These are phyloP conservation scores for Globisporangium radiosum DNA, from an alignment of 352 stramenopile species.

Conservation along the genomic window DNA sequence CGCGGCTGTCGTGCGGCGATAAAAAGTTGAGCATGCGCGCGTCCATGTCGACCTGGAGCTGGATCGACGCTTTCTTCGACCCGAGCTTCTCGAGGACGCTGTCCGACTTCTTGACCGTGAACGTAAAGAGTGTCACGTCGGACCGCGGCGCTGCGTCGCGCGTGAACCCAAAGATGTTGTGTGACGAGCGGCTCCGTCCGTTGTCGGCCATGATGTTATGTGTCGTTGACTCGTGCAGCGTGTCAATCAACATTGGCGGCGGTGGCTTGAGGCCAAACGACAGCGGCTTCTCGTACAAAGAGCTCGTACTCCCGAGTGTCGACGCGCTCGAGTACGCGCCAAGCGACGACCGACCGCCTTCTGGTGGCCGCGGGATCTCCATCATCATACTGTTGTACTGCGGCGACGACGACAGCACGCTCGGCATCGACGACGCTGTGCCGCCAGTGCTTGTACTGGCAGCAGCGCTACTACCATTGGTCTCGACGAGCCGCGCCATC, in stretches of 20 bases:
- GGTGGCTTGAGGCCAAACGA: slow-evolving; percentile 24
- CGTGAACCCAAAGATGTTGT: slow-evolving; percentile 78
- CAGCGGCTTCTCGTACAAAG: slow-evolving; percentile 22
- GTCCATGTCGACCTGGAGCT: slow-evolving; percentile 79
- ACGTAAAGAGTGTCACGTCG: slow-evolving; percentile 78
- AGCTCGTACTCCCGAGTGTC: slow-evolving; percentile 1
- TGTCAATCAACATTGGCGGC: slow-evolving; percentile 12
- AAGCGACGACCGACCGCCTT: slow-evolving; percentile 35
- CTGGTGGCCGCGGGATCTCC: slow-evolving; percentile 40
- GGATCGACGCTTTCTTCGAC: slow-evolving; percentile 78
- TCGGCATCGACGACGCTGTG: slow-evolving; percentile 10
- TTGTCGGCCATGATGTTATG: slow-evolving; percentile 53
- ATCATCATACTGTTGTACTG: slow-evolving; percentile 30
- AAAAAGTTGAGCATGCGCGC: slow-evolving; percentile 80
- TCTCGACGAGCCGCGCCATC: slow-evolving; percentile 10
- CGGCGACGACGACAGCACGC: slow-evolving; percentile 24
- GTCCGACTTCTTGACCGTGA: slow-evolving; percentile 84
- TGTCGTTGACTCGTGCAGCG: slow-evolving; percentile 13
- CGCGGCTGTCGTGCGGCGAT: slow-evolving; percentile 61
- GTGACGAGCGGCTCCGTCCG: slow-evolving; percentile 53
- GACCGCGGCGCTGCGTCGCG: slow-evolving; percentile 37
- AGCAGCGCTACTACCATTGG: slow-evolving; percentile 4
- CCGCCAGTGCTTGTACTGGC: slow-evolving; percentile 3
- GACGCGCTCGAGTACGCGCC: slow-evolving; percentile 23
- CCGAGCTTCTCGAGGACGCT: slow-evolving; percentile 76